phyloP scores from a whole-genome alignment of 441 rosid genomes.

The Isatis lusitanica region DNA sequence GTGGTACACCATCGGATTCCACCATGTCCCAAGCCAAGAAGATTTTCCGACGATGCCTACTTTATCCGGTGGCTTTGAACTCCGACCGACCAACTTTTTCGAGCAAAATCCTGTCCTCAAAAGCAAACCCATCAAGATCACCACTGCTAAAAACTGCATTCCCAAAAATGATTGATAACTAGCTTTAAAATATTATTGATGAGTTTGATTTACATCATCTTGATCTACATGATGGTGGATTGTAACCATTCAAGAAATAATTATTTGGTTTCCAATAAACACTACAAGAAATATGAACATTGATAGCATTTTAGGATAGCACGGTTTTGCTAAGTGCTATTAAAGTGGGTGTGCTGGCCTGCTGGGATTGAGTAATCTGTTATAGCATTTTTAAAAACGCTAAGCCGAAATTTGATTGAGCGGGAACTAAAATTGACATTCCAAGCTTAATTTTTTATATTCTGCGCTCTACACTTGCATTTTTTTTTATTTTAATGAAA shows the following conservation, averaged over 20 bases:
- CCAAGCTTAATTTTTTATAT: too few species aligned
- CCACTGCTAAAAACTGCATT: constrained; percentile 1
- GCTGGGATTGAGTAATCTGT: too few species aligned
- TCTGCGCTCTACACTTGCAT: too few species aligned
- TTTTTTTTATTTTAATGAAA: too few species aligned
- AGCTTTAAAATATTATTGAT: not conserved
- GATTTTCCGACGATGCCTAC: constrained; percentile 68
- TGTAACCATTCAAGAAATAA: not conserved
- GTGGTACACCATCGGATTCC: constrained; percentile 56
- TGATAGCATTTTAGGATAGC: too few species aligned
- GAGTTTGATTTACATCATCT: not conserved
- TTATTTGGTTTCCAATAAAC: constrained; percentile 1
- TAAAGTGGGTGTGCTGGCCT: too few species aligned
- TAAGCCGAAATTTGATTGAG: too few species aligned
- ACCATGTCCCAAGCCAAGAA: constrained; percentile 58
- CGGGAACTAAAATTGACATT: too few species aligned
- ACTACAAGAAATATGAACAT: too few species aligned
- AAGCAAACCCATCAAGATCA: constrained; percentile 23
- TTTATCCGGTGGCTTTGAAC: constrained; percentile 48
- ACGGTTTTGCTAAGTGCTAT: too few species aligned
- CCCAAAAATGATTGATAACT: constrained; percentile 1
- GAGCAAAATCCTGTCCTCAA: constrained; percentile 57
- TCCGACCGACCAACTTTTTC: constrained; percentile 56
- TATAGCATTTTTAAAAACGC: too few species aligned
- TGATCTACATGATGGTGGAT: not conserved